Conservation (phyloP, 1,284 basidiomycete species). For the Rhodotorula sp. region DNA sequence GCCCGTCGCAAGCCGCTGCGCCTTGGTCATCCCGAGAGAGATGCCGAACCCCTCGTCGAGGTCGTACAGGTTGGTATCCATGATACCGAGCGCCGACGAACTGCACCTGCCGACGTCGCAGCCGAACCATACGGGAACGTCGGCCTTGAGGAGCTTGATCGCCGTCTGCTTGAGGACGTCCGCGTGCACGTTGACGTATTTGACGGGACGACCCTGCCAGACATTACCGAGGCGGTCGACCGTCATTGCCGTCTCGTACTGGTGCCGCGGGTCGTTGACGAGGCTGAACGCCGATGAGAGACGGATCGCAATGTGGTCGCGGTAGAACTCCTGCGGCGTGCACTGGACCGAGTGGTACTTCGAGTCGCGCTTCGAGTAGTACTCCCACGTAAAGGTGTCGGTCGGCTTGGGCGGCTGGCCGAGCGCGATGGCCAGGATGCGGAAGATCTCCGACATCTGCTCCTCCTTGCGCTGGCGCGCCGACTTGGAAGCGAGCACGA, state of each 20-base stretch:
- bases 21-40: conserved; percentile 68
- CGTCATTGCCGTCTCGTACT: conserved; percentile 80
- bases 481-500: conserved; percentile 40
- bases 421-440: conserved; percentile 79
- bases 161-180: conserved; percentile 77
- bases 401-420: conserved; percentile 77
- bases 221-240: conserved; percentile 91
- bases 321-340: conserved; percentile 71
- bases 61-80: conserved; percentile 75
- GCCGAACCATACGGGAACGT: conserved; percentile 66
- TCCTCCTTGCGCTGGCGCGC: conserved; percentile 69
- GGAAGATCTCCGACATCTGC: conserved; percentile 75
- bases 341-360: conserved; percentile 73
- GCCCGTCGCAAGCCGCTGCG: conserved; percentile 75
- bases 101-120: conserved; percentile 62
- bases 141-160: conserved; percentile 82
- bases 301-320: conserved; percentile 56
- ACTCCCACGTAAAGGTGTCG: conserved; percentile 77
- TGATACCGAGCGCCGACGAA: conserved; percentile 44
- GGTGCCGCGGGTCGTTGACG: conserved; percentile 91
- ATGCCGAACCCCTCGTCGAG: conserved; percentile 64
- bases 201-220: conserved; percentile 76
- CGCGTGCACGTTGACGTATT: conserved; percentile 80
- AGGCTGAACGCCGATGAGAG: conserved; percentile 74
- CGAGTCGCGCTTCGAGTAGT: conserved; percentile 66